A percentile compares a stretch with the other conserved stretches of the same genome.
Conservation (phyloP, 352 stramenopile species). For the Pythium coloratum region DNA sequence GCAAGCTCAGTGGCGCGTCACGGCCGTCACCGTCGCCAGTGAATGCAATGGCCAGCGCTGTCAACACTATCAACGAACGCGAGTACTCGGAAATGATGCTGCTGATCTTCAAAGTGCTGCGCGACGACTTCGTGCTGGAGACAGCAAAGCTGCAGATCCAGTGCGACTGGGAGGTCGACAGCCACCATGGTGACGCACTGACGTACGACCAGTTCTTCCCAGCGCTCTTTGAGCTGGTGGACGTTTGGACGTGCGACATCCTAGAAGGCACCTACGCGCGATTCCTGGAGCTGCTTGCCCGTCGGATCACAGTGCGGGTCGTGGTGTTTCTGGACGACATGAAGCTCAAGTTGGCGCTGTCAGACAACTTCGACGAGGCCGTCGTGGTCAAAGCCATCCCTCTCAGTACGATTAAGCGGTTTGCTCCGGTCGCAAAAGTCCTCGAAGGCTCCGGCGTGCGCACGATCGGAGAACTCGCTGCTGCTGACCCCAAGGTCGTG, state of each 20-base stretch:
- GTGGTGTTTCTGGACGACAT: constrained; percentile 70
- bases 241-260: constrained; percentile 82
- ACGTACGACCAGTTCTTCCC: constrained; percentile 66
- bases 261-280: constrained; percentile 62
- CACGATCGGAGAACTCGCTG: constrained; percentile 67
- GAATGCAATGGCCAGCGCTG: constrained; percentile 3
- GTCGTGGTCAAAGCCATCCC: constrained; percentile 78
- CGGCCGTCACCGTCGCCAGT: background rate
- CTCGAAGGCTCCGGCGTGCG: constrained; percentile 48
- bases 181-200: constrained; percentile 51
- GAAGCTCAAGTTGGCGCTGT: constrained; percentile 69
- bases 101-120: constrained; percentile 76
- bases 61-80: constrained; percentile 44
- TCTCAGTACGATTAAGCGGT: constrained; percentile 65
- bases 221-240: constrained; percentile 74
- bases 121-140: constrained; percentile 66
- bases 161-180: constrained; percentile 82
- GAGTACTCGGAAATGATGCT: constrained; percentile 78
- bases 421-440: constrained; percentile 57
- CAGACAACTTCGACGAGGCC: constrained; percentile 71
- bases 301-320: constrained; percentile 66
- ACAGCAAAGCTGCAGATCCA: constrained; percentile 60
- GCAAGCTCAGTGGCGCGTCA: constrained; percentile 16
- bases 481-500: constrained; percentile 49
- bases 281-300: constrained; percentile 65